Conservation (phyloP, 495 filamentous ascomycete species). For the Daldinia vernicosa region DNA sequence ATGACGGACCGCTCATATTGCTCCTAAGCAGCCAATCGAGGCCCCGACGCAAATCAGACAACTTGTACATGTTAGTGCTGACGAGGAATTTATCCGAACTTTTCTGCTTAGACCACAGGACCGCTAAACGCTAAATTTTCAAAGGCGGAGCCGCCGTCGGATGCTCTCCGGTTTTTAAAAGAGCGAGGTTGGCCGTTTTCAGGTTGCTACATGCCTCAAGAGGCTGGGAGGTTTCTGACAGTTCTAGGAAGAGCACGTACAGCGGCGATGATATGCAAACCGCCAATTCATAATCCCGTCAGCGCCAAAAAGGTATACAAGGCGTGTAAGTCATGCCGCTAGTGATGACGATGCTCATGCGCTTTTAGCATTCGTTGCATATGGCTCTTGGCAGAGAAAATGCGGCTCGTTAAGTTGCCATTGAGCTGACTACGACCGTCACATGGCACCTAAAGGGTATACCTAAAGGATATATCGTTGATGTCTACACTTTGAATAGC, state of each 20-base stretch:
- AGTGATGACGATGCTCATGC: too few relatives aligned
- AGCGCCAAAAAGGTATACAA: background rate
- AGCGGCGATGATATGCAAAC: background rate
- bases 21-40: conserved; percentile 17
- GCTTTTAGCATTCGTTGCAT: background rate
- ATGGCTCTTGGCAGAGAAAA: background rate
- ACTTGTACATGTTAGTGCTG: conserved; percentile 31
- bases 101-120: background rate
- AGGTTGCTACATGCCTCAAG: background rate
- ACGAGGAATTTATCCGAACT: background rate
- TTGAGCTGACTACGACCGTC: background rate
- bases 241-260: too few relatives aligned
- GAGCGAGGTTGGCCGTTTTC: conserved; percentile 17
- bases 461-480: background rate
- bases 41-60: conserved; percentile 10
- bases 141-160: conserved; percentile 14
- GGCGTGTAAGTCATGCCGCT: too few relatives aligned
- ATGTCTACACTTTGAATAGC: background rate
- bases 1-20: conserved; percentile 13
- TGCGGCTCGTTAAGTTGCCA: background rate
- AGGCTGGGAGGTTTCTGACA: background rate
- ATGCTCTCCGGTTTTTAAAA: conserved; percentile 10
- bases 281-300: background rate
- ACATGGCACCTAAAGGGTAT: background rate
- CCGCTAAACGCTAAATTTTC: conserved; percentile 2